Conservation (phyloP, 2,329 filamentous ascomycete genomes). For the Endothia cerciana region DNA sequence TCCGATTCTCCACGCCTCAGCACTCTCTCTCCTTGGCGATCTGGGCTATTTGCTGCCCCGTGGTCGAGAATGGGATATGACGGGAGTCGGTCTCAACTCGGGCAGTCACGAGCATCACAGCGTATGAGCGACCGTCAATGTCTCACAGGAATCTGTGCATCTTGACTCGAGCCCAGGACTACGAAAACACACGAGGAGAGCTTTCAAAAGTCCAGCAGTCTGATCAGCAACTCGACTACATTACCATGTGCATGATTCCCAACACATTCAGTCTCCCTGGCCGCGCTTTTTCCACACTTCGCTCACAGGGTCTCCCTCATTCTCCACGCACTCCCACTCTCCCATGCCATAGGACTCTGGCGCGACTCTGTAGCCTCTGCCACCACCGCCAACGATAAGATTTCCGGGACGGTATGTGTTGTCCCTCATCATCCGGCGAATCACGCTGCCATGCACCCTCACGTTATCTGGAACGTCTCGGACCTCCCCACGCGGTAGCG, state of each 20-base stretch:
- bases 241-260: not conserved
- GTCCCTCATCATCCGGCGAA: constrained; percentile 70
- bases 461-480: constrained; percentile 75
- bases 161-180: not conserved
- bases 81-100: not conserved
- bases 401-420: constrained; percentile 74
- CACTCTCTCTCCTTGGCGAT: not conserved
- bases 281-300: constrained; percentile 62
- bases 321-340: constrained; percentile 69
- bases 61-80: not conserved
- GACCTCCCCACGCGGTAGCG: constrained; percentile 75
- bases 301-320: constrained; percentile 68
- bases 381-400: constrained; percentile 78
- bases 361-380: constrained; percentile 67
- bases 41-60: not conserved
- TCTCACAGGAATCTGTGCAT: not conserved
- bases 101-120: not conserved
- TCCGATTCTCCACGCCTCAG: not conserved
- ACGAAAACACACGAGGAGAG: not conserved
- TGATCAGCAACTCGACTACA: not conserved
- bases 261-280: not conserved
- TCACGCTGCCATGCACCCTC: constrained; percentile 73
- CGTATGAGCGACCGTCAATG: not conserved
- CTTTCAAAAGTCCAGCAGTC: too few species aligned
- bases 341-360: constrained; percentile 68